Evolutionary conservation across 768 basidiomycete genomes (phyloP).

Genomic region (Pisolithus tinctorius): DNA sequence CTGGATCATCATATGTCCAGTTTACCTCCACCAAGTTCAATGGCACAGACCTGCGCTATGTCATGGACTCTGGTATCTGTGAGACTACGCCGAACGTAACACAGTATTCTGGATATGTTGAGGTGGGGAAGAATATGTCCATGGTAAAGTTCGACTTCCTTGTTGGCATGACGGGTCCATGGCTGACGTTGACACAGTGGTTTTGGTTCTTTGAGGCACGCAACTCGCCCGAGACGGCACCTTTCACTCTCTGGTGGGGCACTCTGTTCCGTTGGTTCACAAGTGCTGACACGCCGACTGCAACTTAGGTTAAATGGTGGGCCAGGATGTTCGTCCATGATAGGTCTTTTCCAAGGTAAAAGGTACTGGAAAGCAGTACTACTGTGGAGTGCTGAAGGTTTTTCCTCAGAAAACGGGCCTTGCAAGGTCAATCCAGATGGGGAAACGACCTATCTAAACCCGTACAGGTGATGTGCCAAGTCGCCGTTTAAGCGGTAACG

Average conservation of each 20-base stretch:
- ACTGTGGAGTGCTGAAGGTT: not conserved
- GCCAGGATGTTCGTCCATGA: constrained; percentile 58
- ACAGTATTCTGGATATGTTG: constrained; percentile 58
- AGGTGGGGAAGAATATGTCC: constrained; percentile 51
- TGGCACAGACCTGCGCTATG: constrained; percentile 36
- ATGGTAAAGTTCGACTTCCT: constrained; percentile 32
- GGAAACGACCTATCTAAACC: constrained; percentile 47
- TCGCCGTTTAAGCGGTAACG: not conserved
- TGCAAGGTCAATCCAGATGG: constrained; percentile 53
- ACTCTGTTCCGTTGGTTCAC: not conserved
- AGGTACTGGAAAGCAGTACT: not conserved
- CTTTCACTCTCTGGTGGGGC: constrained; percentile 56
- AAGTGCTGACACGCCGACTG: not conserved
- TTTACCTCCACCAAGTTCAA: constrained; percentile 12
- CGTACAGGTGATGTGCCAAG: constrained; percentile 40
- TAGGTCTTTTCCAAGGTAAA: constrained; percentile 58
- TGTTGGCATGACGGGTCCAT: not conserved
- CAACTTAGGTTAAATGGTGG: constrained; percentile 49
- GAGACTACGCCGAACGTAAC: constrained; percentile 57
- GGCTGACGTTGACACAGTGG: constrained; percentile 37
- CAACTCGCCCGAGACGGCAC: constrained; percentile 50
- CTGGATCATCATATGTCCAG: not conserved
- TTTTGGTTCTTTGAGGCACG: constrained; percentile 73
- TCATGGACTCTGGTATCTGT: constrained; percentile 55
- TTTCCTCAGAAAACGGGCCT: constrained; percentile 50